Percentiles rank a stretch among this genome's conserved stretches.
Evolutionary conservation across 257 asterid genomes (phyloP).

Genomic region (Ilex aquifolium): DNA sequence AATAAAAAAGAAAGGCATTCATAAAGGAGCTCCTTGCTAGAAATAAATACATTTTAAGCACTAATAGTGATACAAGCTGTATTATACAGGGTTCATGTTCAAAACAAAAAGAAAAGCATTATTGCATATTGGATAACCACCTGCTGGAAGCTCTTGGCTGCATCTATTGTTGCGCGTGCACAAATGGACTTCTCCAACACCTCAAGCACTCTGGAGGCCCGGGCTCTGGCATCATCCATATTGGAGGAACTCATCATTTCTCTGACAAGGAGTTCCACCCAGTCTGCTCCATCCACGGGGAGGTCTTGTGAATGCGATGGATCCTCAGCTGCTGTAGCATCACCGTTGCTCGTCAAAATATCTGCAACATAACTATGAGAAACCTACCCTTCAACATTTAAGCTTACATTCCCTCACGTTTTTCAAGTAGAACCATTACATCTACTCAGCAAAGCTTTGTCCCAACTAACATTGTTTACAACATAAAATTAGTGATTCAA

Average conservation of each 20-base stretch:
- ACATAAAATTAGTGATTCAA: too few species aligned
- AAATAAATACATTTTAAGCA: too few species aligned
- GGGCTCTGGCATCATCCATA: constrained; percentile 52
- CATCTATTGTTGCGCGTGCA: constrained; percentile 29
- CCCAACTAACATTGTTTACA: too few species aligned
- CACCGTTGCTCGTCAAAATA: not conserved
- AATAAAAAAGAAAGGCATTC: too few species aligned
- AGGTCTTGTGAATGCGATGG: constrained; percentile 26
- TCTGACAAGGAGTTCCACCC: constrained; percentile 60
- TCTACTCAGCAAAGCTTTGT: too few species aligned
- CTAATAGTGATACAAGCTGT: too few species aligned
- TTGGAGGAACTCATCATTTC: constrained; percentile 42
- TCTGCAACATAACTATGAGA: not conserved
- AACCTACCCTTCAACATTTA: too few species aligned
- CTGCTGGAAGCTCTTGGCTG: constrained; percentile 38
- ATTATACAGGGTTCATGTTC: too few species aligned
- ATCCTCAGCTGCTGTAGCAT: not conserved
- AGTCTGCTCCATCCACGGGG: constrained; percentile 49
- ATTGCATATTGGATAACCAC: not conserved
- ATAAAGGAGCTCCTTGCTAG: too few species aligned
- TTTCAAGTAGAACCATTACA: too few species aligned
- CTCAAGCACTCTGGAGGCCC: constrained; percentile 49
- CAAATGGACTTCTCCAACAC: constrained; percentile 52
- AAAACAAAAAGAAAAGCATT: too few species aligned
- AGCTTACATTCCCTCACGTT: too few species aligned